These are phyloP conservation scores for Solanum pinnatisectum DNA, from an alignment of 257 asterid genomes.

Conservation along the genomic window DNA sequence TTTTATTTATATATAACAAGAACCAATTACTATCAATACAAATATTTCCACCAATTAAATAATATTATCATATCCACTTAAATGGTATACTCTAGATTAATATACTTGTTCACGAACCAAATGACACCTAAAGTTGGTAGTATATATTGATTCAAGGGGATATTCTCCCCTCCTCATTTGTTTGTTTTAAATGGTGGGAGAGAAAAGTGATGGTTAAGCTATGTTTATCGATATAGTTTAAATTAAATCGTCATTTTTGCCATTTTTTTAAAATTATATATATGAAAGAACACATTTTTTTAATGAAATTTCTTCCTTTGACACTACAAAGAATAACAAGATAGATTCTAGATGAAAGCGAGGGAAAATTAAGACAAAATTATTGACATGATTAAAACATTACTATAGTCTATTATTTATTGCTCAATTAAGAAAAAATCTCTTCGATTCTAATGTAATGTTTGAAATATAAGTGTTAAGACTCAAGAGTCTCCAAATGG, in stretches of 20 bases:
- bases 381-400: background rate
- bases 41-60: background rate
- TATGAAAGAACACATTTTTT: too few relatives aligned
- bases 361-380: background rate
- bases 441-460: background rate
- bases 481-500: background rate
- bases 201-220: too few relatives aligned
- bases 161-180: too few relatives aligned
- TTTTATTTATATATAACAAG: too few relatives aligned
- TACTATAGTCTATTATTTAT: background rate
- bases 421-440: background rate
- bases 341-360: background rate
- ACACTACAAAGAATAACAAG: background rate
- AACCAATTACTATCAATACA: too few relatives aligned
- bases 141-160: too few relatives aligned
- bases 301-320: background rate
- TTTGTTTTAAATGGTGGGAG: too few relatives aligned
- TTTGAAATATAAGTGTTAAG: background rate
- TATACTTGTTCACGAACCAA: background rate
- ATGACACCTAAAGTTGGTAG: too few relatives aligned
- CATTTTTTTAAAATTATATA: too few relatives aligned
- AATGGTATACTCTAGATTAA: background rate
- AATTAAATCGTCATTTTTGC: too few relatives aligned
- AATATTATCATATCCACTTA: background rate
- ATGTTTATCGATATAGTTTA: too few relatives aligned